These are phyloP conservation scores for Fusarium robinianum DNA, from an alignment of 2,329 filamentous ascomycete genomes.

Conservation along the genomic window DNA sequence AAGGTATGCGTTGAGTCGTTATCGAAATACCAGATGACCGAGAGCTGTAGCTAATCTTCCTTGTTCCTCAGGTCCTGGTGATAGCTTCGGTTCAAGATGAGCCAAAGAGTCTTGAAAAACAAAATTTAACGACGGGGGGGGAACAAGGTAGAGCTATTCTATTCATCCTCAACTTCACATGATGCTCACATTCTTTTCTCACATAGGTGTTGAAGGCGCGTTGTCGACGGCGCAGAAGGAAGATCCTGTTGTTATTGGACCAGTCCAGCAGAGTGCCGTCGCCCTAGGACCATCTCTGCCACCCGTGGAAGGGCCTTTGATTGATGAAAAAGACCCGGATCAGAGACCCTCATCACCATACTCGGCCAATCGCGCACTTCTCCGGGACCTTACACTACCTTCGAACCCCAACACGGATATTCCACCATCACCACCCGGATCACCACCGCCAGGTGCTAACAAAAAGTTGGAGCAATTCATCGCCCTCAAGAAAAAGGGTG, in stretches of 20 bases:
- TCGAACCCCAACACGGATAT: slow-evolving; percentile 73
- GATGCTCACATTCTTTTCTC: background rate
- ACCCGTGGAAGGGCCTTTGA: slow-evolving; percentile 32
- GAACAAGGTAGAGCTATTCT: slow-evolving; percentile 8
- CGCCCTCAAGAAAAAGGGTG: slow-evolving; percentile 73
- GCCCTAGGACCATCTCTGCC: slow-evolving; percentile 49
- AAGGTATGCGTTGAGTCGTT: slow-evolving; percentile 20
- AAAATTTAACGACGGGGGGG: slow-evolving; percentile 1
- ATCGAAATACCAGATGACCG: background rate
- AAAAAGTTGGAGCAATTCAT: slow-evolving; percentile 76
- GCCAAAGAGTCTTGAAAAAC: slow-evolving; percentile 4
- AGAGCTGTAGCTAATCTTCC: slow-evolving; percentile 4
- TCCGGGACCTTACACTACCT: slow-evolving; percentile 76
- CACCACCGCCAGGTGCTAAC: slow-evolving; percentile 56
- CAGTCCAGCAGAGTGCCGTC: slow-evolving; percentile 38
- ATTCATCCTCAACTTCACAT: background rate
- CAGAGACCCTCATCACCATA: slow-evolving; percentile 65
- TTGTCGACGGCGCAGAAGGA: slow-evolving; percentile 10
- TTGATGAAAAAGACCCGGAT: slow-evolving; percentile 26
- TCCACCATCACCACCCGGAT: slow-evolving; percentile 71
- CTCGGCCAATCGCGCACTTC: slow-evolving; percentile 63
- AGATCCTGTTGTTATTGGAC: slow-evolving; percentile 32
- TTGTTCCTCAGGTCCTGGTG: slow-evolving; percentile 8
- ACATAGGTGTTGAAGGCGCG: background rate
- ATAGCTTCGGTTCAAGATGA: slow-evolving; percentile 3